phyloP scores from a whole-genome alignment of 2,329 filamentous ascomycete genomes.

The Elsinoe fawcettii region DNA sequence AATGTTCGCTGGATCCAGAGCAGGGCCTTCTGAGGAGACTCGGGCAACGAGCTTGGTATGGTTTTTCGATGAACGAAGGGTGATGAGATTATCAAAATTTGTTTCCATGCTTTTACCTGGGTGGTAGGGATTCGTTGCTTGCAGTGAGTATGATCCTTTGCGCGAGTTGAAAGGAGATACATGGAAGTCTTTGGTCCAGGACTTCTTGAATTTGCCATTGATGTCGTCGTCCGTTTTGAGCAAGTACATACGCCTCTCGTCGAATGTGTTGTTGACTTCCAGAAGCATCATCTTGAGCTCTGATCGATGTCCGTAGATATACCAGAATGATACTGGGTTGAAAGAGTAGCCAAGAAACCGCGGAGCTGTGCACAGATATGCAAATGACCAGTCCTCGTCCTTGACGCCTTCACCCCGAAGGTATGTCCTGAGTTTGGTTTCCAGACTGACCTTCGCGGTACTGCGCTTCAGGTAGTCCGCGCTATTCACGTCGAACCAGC shows the following conservation, averaged over 20 bases:
- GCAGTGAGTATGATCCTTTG: constrained; percentile 41
- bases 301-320: constrained; percentile 56
- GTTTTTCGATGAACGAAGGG: constrained; percentile 51
- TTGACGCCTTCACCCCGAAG: constrained; percentile 51
- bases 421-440: constrained; percentile 55
- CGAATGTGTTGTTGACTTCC: constrained; percentile 72
- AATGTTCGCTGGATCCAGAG: constrained; percentile 46
- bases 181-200: constrained; percentile 65
- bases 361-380: constrained; percentile 64
- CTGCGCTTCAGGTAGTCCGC: constrained; percentile 56
- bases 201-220: constrained; percentile 37
- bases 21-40: constrained; percentile 46
- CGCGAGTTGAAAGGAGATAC: constrained; percentile 65
- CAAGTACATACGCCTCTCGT: constrained; percentile 60
- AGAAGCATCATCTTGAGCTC: constrained; percentile 57
- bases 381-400: constrained; percentile 54
- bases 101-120: constrained; percentile 21
- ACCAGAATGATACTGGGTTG: constrained; percentile 74
- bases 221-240: constrained; percentile 37
- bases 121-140: constrained; percentile 39
- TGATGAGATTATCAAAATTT: constrained; percentile 53
- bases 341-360: constrained; percentile 63
- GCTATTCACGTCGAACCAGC: constrained; percentile 55
- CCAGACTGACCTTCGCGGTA: constrained; percentile 45
- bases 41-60: constrained; percentile 55